Percentiles rank a stretch among this genome's conserved stretches.
Evolutionary conservation across 257 asterid genomes (phyloP).

Genomic region (Lantana camara): DNA sequence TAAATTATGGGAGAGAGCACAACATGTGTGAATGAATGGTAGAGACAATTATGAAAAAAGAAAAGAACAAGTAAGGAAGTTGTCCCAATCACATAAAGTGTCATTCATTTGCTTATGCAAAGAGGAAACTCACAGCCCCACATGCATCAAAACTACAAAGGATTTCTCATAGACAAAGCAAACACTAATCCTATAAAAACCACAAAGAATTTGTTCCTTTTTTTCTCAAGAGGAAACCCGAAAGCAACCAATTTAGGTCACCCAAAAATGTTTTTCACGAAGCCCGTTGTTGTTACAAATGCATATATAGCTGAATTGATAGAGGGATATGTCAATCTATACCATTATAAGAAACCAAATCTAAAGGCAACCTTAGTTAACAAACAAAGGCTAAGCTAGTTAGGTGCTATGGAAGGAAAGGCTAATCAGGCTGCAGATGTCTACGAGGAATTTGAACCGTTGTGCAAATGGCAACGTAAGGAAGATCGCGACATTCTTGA

Average conservation of each 20-base stretch:
- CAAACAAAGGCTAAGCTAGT: neutral
- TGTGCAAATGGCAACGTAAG: slow-evolving; percentile 60
- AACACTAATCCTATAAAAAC: slow-evolving; percentile 12
- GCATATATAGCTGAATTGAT: slow-evolving; percentile 10
- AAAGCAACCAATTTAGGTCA: slow-evolving; percentile 40
- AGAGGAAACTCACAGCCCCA: neutral
- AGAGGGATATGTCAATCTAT: neutral
- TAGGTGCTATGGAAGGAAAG: slow-evolving; percentile 42
- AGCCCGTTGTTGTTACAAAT: neutral
- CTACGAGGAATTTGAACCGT: slow-evolving; percentile 62
- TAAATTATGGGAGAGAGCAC: no score
- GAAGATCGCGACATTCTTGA: slow-evolving; percentile 53
- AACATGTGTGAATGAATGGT: no score
- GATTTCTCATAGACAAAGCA: slow-evolving; percentile 25
- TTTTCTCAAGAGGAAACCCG: slow-evolving; percentile 28
- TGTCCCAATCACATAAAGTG: neutral
- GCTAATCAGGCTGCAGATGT: neutral
- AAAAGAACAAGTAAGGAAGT: neutral
- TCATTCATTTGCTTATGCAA: neutral
- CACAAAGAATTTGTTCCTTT: slow-evolving; percentile 34
- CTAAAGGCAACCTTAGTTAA: neutral
- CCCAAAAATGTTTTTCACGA: slow-evolving; percentile 21
- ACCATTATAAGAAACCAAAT: neutral
- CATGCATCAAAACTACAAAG: neutral
- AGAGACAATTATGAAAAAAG: neutral